Percentiles rank a stretch among this genome's conserved stretches.
These are phyloP conservation scores for Antitrichia curtipendula DNA, from an alignment of 225 moss, liverwort and hornwort species.

Conservation along the genomic window DNA sequence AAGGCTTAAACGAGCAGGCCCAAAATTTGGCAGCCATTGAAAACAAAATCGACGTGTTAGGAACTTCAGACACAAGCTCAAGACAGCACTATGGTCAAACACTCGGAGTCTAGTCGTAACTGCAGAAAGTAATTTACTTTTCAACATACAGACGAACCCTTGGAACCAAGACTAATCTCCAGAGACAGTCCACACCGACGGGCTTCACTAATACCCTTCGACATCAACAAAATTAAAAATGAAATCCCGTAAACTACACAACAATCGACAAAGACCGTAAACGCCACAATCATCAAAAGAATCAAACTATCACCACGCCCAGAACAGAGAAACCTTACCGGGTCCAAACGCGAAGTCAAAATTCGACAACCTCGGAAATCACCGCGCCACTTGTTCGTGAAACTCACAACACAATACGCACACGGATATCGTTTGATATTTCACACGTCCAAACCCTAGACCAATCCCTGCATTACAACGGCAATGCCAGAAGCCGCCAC, in stretches of 20 bases:
- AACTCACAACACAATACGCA: background rate
- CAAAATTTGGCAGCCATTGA: background rate
- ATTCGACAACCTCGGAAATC: background rate
- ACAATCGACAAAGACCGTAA: background rate
- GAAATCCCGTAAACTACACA: background rate
- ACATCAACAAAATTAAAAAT: background rate
- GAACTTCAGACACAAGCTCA: background rate
- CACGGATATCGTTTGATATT: background rate
- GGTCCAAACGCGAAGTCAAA: background rate
- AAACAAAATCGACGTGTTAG: background rate
- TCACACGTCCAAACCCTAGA: background rate
- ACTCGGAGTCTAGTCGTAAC: background rate
- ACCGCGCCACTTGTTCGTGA: background rate
- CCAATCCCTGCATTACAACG: background rate
- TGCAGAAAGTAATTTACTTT: background rate
- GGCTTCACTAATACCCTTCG: background rate
- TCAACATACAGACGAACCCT: background rate
- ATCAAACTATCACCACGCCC: background rate
- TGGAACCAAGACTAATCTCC: background rate
- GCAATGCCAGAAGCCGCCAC: background rate
- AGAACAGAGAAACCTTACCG: conserved; percentile 3
- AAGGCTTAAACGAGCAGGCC: background rate
- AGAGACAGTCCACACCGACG: background rate
- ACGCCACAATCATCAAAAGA: background rate
- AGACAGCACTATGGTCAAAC: background rate